phyloP scores from a whole-genome alignment of 768 basidiomycete species.

The Saitozyma podzolica region DNA sequence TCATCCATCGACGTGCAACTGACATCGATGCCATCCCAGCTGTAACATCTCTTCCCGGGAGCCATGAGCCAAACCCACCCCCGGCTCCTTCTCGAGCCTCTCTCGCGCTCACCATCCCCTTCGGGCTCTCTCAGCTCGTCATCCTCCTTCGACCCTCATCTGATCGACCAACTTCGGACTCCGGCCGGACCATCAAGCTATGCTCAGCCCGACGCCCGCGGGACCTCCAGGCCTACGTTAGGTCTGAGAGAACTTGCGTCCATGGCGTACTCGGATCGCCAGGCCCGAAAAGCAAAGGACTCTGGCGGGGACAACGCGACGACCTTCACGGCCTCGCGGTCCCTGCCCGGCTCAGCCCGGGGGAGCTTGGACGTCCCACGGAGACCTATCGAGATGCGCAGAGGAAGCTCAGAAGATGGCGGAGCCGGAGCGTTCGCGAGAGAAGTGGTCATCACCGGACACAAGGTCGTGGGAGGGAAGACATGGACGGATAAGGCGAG shows the following conservation, averaged over 20 bases:
- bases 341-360: neutral
- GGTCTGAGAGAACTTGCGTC: neutral
- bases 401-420: neutral
- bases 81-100: neutral
- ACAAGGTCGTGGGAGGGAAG: slow-evolving; percentile 46
- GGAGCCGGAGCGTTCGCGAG: slow-evolving; percentile 27
- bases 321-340: neutral
- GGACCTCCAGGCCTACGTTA: neutral
- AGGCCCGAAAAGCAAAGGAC: neutral
- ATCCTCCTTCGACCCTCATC: slow-evolving; percentile 4
- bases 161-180: neutral
- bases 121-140: neutral
- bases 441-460: slow-evolving; percentile 42
- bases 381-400: neutral
- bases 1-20: no score
- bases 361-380: neutral
- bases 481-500: slow-evolving; percentile 39
- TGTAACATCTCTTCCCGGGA: no score
- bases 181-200: neutral
- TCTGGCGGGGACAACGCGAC: neutral
- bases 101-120: neutral
- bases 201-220: neutral
- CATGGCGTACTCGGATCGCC: neutral
- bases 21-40: no score
- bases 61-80: no score